Evolutionary conservation across 352 stramenopile species (phyloP).

Genomic region (Pythium catenulatum): DNA sequence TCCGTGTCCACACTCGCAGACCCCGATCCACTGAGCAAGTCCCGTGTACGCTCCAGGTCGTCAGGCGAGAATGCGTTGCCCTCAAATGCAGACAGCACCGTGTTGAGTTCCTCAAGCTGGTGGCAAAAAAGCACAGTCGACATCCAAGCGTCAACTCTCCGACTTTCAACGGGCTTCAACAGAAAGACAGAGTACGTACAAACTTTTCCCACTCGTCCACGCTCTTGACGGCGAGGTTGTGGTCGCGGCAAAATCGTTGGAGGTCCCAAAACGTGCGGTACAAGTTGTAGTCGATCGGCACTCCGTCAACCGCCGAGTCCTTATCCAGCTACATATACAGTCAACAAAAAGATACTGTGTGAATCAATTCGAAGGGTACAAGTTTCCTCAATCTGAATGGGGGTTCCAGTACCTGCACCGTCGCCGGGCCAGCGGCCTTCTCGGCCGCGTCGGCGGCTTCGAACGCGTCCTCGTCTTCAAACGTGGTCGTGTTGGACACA

Average conservation of each 20-base stretch:
- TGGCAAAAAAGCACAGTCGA: background rate
- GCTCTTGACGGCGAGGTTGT: constrained; percentile 79
- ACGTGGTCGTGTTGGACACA: constrained; percentile 86
- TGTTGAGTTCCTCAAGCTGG: constrained; percentile 88
- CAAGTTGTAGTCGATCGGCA: constrained; percentile 93
- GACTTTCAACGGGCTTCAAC: too few species aligned
- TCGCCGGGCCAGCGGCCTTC: background rate
- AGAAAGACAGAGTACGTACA: too few species aligned
- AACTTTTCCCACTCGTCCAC: constrained; percentile 89
- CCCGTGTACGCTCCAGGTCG: constrained; percentile 83
- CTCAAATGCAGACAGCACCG: constrained; percentile 90
- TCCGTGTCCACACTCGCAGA: constrained; percentile 12
- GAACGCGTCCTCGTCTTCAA: constrained; percentile 89
- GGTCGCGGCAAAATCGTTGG: constrained; percentile 92
- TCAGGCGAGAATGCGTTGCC: constrained; percentile 91
- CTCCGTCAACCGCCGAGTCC: constrained; percentile 66
- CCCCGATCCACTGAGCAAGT: constrained; percentile 62
- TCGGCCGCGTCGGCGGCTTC: constrained; percentile 79
- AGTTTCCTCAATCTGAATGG: too few species aligned
- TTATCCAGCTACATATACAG: constrained; percentile 72
- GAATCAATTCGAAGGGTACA: too few species aligned
- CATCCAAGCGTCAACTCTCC: too few species aligned
- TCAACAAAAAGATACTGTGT: too few species aligned
- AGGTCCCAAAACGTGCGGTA: constrained; percentile 95
- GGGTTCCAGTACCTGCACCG: constrained; percentile 43